These are phyloP conservation scores for Pichia membranifaciens DNA, from an alignment of 805 yeast species.

Conservation along the genomic window DNA sequence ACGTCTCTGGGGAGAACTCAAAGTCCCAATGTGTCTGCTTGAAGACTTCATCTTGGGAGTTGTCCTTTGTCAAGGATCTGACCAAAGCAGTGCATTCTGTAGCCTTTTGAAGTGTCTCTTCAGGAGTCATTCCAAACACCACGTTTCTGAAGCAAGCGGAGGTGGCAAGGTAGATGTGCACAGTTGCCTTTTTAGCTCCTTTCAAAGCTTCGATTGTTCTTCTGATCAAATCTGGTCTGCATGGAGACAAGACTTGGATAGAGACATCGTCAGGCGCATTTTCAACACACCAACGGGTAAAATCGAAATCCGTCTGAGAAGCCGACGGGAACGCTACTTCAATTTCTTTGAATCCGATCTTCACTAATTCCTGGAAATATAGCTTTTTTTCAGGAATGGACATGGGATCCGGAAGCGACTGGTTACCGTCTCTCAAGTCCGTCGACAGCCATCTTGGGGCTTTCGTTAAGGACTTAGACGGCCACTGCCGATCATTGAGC, in stretches of 20 bases:
- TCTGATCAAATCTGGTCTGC: constrained; percentile 65
- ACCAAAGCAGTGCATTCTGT: constrained; percentile 59
- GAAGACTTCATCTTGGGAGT: constrained; percentile 37
- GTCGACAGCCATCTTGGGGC: constrained; percentile 83
- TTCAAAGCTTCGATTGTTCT: constrained; percentile 66
- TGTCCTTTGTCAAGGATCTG: constrained; percentile 60
- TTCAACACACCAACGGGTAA: constrained; percentile 68
- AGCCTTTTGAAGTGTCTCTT: constrained; percentile 55
- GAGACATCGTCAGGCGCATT: constrained; percentile 71
- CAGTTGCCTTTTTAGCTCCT: constrained; percentile 72
- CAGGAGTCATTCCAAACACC: constrained; percentile 58
- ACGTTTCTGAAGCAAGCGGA: constrained; percentile 69
- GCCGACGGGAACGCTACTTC: constrained; percentile 83
- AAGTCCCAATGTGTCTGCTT: constrained; percentile 60
- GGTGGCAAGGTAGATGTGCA: constrained; percentile 72
- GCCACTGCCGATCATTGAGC: constrained; percentile 68
- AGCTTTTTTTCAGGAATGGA: constrained; percentile 68
- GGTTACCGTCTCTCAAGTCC: constrained; percentile 80
- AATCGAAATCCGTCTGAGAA: constrained; percentile 73
- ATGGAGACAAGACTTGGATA: constrained; percentile 71
- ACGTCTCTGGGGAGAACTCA: constrained; percentile 79
- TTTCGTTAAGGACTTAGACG: constrained; percentile 46
- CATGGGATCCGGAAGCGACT: constrained; percentile 84
- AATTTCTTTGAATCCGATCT: constrained; percentile 74
- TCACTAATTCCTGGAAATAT: constrained; percentile 62